Base-by-base conservation (phyloP, 257 asterid genomes). In the Prunella vulgaris region DNA sequence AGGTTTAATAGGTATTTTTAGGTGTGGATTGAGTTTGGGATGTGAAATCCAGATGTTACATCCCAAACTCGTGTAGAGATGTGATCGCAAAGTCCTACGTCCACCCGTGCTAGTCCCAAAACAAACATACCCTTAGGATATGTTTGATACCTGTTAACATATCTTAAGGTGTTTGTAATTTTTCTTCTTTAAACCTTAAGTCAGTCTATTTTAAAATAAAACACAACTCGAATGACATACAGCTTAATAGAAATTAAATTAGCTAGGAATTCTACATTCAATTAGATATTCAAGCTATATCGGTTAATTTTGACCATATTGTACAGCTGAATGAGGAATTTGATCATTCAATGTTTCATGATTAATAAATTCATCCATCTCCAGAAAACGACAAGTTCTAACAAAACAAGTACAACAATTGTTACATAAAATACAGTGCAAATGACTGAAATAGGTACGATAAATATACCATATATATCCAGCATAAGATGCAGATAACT, bases 381-480 rank as follows among this genome's bases (percentile, higher is more conserved):
- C 25, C 9, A 28, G n/a, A 54, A 51, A 42, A 60, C 37, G 25
- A 35, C 21, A 42, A 20, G 10, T 53, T 24, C 30, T 40, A 30
- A 48, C 53, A 65, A 65, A 35, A 48, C 10, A 15, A 60, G 71
- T 22, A 60, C 8, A 17, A 49, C 35, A 53, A 63, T 54, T 51
- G n/a, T 74, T 84, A 86, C 91, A 90, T 84, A 86, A 74, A 71
- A 87, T 53, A 84, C 75, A 90, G 93, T 80, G 84, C 93, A 85
- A 37, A 67, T 75, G 28, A 84, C 64, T 13, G 95, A 83, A 15
- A 60, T 2, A 10, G 69, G 75, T 25, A 59, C 5, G 32, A 54
- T 58, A 54, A 69, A 57, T 64, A 70, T 87, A 92, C 97, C 98
- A 92, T 92, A 77, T 76, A 92, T 28, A 86, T 75, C 98, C 98